These are phyloP conservation scores for Mrakia blollopis DNA, from an alignment of 768 basidiomycete genomes.

Conservation along the genomic window DNA sequence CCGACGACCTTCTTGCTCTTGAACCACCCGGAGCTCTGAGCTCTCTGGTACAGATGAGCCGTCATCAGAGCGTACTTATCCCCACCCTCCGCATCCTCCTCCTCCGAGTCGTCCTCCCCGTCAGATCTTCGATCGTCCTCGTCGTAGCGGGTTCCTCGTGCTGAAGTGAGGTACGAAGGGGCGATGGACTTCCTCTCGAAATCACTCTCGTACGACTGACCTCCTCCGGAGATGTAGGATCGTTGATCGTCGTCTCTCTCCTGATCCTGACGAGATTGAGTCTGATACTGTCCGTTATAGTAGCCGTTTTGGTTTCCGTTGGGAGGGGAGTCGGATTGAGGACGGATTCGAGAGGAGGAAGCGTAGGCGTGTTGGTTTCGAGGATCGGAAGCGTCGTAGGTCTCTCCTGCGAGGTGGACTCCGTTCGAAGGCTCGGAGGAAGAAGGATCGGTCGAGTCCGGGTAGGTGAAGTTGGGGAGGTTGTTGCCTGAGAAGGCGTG, in stretches of 20 bases:
- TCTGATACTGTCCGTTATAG: no score
- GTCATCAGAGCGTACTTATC: slow-evolving; percentile 39
- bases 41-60: slow-evolving; percentile 40
- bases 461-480: slow-evolving; percentile 21
- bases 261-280: no score
- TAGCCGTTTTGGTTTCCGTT: neutral
- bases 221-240: neutral
- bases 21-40: slow-evolving; percentile 41
- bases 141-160: neutral
- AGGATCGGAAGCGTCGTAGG: neutral
- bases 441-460: neutral
- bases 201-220: slow-evolving; percentile 8
- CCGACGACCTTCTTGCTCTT: slow-evolving; percentile 37
- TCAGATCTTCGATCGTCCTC: neutral
- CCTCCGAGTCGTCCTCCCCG: slow-evolving; percentile 16
- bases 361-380: slow-evolving; percentile 1
- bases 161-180: slow-evolving; percentile 25
- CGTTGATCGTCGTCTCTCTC: neutral
- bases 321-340: neutral
- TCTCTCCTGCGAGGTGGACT: neutral
- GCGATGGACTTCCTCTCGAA: slow-evolving; percentile 24
- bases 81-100: slow-evolving; percentile 26
- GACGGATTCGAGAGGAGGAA: neutral
- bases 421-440: neutral
- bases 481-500: slow-evolving; percentile 27